A percentile compares a stretch with the other conserved stretches of the same genome.
phyloP scores from a whole-genome alignment of 208 protist genomes.

The Crithidia mellificae region DNA sequence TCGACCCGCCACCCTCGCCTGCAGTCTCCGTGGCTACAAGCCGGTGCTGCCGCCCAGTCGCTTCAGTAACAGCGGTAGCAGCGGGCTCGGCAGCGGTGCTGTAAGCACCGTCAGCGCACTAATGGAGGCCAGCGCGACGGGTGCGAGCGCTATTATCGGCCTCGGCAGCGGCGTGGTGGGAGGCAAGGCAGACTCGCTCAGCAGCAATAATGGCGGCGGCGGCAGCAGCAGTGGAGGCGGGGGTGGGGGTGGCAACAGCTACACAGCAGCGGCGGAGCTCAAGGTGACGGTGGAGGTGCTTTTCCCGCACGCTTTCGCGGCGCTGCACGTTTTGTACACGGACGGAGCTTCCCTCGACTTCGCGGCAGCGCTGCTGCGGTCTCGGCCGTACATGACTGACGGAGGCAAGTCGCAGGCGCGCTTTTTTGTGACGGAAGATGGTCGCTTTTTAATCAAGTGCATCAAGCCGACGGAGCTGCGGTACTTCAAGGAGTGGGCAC shows the following conservation, averaged over 20 bases:
- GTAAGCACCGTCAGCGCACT: slow-evolving; percentile 7
- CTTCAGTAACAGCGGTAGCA: not conserved
- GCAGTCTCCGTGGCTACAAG: slow-evolving; percentile 24
- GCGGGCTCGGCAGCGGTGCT: not conserved
- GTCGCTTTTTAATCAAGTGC: slow-evolving; percentile 69
- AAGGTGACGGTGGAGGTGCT: slow-evolving; percentile 60
- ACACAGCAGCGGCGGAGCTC: slow-evolving; percentile 9
- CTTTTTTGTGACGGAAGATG: slow-evolving; percentile 74
- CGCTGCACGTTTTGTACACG: slow-evolving; percentile 57
- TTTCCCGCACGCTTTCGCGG: slow-evolving; percentile 57
- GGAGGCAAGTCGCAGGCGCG: slow-evolving; percentile 73
- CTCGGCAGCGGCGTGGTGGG: slow-evolving; percentile 4
- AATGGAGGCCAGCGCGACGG: slow-evolving; percentile 5
- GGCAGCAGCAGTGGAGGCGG: not conserved
- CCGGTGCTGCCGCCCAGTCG: slow-evolving; percentile 3
- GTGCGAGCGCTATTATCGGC: slow-evolving; percentile 9
- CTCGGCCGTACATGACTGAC: slow-evolving; percentile 42
- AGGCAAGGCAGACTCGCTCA: not conserved
- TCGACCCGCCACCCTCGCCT: slow-evolving; percentile 14
- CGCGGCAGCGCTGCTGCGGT: slow-evolving; percentile 54
- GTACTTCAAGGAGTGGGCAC: slow-evolving; percentile 59
- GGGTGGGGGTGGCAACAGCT: no score
- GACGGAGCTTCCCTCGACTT: slow-evolving; percentile 41
- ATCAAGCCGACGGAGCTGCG: slow-evolving; percentile 72
- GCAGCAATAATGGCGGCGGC: not conserved